Evolutionary conservation across 129 eudicot genomes (phyloP).

Genomic region (Gnaphalium uliginosum): DNA sequence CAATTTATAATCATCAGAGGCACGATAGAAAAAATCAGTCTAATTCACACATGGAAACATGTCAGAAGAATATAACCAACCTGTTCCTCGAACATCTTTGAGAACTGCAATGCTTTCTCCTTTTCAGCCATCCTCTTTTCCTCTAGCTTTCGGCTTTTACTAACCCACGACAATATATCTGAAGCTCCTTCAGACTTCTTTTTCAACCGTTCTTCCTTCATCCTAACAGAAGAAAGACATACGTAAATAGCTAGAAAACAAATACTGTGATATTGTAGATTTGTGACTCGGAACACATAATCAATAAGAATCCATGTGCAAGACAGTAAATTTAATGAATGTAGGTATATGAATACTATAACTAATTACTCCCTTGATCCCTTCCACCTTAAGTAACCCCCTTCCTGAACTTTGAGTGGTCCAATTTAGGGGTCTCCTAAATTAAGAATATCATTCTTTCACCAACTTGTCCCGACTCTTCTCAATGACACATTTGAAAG

Average conservation of each 20-base stretch:
- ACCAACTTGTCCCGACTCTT: background rate
- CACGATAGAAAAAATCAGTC: background rate
- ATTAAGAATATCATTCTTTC: background rate
- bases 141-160: slow-evolving; percentile 80
- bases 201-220: slow-evolving; percentile 86
- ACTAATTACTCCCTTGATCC: background rate
- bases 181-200: slow-evolving; percentile 66
- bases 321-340: background rate
- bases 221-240: slow-evolving; percentile 39
- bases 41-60: slow-evolving; percentile 1
- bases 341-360: background rate
- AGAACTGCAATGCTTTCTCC: slow-evolving; percentile 77
- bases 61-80: slow-evolving; percentile 34
- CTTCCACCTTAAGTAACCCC: background rate
- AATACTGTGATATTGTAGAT: no score
- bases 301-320: background rate
- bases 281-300: background rate
- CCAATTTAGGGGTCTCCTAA: background rate
- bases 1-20: slow-evolving; percentile 17
- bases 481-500: background rate
- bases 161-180: slow-evolving; percentile 84
- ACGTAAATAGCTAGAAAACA: background rate
- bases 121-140: slow-evolving; percentile 68
- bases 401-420: background rate
- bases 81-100: slow-evolving; percentile 92